Conservation (phyloP, 768 basidiomycete species). For the Tricholoma saponaceum region DNA sequence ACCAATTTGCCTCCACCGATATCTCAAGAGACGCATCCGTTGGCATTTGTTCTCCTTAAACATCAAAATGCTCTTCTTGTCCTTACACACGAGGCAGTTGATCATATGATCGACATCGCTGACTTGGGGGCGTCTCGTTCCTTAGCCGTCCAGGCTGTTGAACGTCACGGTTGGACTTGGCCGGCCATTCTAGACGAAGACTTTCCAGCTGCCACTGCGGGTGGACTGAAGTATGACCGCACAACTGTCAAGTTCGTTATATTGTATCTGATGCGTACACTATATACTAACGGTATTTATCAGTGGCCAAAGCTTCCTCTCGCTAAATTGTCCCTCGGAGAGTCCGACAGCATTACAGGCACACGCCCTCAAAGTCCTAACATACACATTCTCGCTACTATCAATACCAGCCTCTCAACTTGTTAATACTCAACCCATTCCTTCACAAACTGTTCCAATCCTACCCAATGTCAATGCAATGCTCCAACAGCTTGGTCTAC, state of each 20-base stretch:
- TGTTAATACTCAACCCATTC: slow-evolving; percentile 18
- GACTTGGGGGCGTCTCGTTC: slow-evolving; percentile 17
- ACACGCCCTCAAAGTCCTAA: slow-evolving; percentile 63
- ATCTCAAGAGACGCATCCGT: slow-evolving; percentile 10
- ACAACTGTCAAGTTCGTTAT: slow-evolving; percentile 35
- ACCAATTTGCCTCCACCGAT: neutral
- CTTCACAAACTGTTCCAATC: slow-evolving; percentile 27
- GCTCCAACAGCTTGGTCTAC: slow-evolving; percentile 63
- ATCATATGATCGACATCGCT: neutral
- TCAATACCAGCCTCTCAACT: slow-evolving; percentile 26
- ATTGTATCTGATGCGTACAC: neutral
- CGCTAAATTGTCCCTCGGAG: slow-evolving; percentile 39
- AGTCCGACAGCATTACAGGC: slow-evolving; percentile 54
- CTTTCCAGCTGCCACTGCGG: slow-evolving; percentile 34
- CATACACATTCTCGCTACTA: slow-evolving; percentile 51
- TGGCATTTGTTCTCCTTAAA: slow-evolving; percentile 35
- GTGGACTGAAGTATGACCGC: slow-evolving; percentile 39
- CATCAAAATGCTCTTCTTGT: slow-evolving; percentile 42
- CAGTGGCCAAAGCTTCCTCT: slow-evolving; percentile 53
- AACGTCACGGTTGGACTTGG: slow-evolving; percentile 44
- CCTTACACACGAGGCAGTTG: slow-evolving; percentile 18
- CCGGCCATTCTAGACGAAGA: slow-evolving; percentile 45
- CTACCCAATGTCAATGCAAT: slow-evolving; percentile 55
- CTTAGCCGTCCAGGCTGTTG: slow-evolving; percentile 29
- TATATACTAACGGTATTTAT: slow-evolving; percentile 8